These are phyloP conservation scores for Colletotrichum destructivum DNA, from an alignment of 2,329 filamentous ascomycete species.

Conservation along the genomic window DNA sequence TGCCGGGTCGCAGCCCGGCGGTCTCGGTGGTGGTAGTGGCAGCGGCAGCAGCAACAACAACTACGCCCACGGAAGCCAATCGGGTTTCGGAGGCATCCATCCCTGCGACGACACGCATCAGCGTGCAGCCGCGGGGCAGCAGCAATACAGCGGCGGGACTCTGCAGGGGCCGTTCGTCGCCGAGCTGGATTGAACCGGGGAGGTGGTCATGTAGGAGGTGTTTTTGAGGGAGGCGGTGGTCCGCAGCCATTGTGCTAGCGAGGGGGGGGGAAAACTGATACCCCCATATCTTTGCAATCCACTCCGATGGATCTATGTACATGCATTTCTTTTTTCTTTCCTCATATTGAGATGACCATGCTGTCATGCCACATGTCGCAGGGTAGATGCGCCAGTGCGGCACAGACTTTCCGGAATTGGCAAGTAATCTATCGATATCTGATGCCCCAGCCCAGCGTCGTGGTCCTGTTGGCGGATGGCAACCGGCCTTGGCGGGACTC, in stretches of 20 bases:
- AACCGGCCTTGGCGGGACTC: too few relatives aligned
- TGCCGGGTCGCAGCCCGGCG: constrained; percentile 14
- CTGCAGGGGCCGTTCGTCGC: constrained; percentile 23
- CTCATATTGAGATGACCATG: background rate
- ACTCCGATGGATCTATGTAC: background rate
- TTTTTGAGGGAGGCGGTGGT: background rate
- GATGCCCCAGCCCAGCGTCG: too few relatives aligned
- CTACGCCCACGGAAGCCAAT: constrained; percentile 11
- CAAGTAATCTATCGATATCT: background rate
- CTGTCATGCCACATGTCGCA: background rate
- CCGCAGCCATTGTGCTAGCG: background rate
- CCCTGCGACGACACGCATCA: constrained; percentile 1
- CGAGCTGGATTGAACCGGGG: constrained; percentile 35
- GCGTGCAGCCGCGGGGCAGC: background rate
- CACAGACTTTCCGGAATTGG: background rate
- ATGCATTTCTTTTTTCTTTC: too few relatives aligned
- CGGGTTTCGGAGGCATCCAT: background rate
- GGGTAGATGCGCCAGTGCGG: background rate
- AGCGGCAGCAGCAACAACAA: background rate
- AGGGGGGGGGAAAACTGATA: background rate
- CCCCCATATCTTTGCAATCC: constrained; percentile 1
- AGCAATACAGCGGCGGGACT: constrained; percentile 18
- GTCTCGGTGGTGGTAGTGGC: too few relatives aligned
- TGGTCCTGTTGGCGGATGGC: too few relatives aligned
- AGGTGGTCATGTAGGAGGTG: too few relatives aligned